Percentiles rank a stretch among this genome's conserved stretches.
phyloP scores from a whole-genome alignment of 345 rosid genomes.

The Salix brachista region DNA sequence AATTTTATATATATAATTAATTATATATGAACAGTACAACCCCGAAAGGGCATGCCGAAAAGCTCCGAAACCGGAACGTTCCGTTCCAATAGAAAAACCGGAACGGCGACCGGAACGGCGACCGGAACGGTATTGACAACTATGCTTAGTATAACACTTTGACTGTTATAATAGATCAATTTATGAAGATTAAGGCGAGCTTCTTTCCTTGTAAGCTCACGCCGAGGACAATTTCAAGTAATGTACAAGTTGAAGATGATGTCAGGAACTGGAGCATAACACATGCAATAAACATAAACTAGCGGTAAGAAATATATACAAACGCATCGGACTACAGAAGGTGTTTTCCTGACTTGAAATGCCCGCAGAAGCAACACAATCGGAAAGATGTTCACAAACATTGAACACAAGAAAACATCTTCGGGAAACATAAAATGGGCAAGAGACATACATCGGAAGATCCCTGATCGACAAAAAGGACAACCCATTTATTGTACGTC shows the following conservation, averaged over 20 bases:
- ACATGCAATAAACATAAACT: not conserved
- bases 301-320: not conserved
- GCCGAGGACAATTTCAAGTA: not conserved
- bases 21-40: no score
- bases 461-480: no score
- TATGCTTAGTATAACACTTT: not conserved
- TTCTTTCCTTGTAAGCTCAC: not conserved
- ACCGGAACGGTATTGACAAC: no score
- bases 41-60: no score
- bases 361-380: not conserved
- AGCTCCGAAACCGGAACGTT: no score
- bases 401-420: no score
- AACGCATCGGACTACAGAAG: slow-evolving; percentile 1
- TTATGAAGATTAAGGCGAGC: not conserved
- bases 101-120: no score
- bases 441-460: no score
- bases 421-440: no score
- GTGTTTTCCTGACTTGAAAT: slow-evolving; percentile 31
- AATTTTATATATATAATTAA: no score
- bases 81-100: no score
- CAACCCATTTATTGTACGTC: no score
- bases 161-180: not conserved
- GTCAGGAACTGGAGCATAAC: not conserved
- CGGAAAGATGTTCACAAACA: not conserved
- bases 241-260: not conserved